phyloP scores from a whole-genome alignment of 306 rosid genomes.

The Mucuna pruriens region DNA sequence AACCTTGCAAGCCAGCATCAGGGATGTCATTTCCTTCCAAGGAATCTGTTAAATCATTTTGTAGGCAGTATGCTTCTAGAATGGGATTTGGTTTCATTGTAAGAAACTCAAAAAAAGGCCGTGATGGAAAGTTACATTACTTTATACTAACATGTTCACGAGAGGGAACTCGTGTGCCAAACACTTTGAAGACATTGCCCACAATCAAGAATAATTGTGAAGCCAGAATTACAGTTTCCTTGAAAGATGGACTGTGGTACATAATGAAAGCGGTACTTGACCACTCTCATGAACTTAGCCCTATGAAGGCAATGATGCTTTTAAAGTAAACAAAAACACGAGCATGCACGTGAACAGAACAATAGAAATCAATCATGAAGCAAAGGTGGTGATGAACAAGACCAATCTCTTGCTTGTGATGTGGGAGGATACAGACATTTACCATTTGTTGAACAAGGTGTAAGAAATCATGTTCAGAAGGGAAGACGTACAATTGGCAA shows the following conservation, averaged over 20 bases:
- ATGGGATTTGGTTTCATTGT: not conserved
- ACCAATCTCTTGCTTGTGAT: not conserved
- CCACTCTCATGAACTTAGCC: constrained; percentile 8
- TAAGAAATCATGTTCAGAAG: not conserved
- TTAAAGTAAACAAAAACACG: not conserved
- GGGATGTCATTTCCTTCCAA: not conserved
- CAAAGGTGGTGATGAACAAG: not conserved
- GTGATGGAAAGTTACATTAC: constrained; percentile 2
- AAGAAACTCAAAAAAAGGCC: not conserved
- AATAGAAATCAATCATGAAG: not conserved
- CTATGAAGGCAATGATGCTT: not conserved
- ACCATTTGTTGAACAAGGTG: not conserved
- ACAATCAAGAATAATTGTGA: constrained; percentile 7
- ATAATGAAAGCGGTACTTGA: not conserved
- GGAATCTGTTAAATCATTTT: constrained; percentile 6
- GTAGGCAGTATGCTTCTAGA: not conserved
- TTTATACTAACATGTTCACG: not conserved
- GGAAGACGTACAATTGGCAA: not conserved
- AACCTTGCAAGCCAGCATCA: not conserved
- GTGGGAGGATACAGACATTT: not conserved
- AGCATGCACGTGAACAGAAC: not conserved
- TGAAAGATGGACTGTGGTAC: constrained; percentile 2
- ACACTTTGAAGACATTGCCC: not conserved
- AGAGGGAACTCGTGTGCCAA: not conserved
- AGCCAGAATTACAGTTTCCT: not conserved